phyloP scores from a whole-genome alignment of 768 basidiomycete species.

The Boletales sp. region DNA sequence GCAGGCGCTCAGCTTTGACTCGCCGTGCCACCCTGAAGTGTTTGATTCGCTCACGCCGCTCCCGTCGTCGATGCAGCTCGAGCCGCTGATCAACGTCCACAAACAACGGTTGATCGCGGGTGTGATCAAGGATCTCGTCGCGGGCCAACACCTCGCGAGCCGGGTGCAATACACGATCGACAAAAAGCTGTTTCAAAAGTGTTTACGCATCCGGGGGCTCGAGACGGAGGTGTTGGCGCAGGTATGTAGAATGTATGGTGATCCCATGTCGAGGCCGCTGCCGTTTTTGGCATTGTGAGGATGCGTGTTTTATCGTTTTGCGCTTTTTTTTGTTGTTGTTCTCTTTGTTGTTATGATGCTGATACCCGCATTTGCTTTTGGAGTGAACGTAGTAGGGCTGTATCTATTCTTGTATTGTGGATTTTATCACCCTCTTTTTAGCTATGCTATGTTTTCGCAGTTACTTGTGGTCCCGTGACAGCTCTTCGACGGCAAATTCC shows the following conservation, averaged over 20 bases:
- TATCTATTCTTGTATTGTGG: slow-evolving; percentile 25
- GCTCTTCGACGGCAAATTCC: too few species aligned
- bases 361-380: slow-evolving; percentile 19
- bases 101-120: slow-evolving; percentile 81
- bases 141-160: slow-evolving; percentile 79
- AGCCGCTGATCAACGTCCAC: slow-evolving; percentile 85
- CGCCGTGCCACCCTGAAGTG: slow-evolving; percentile 74
- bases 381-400: slow-evolving; percentile 13
- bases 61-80: slow-evolving; percentile 73
- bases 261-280: slow-evolving; percentile 13
- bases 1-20: slow-evolving; percentile 56
- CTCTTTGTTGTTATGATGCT: not conserved
- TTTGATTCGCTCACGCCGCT: slow-evolving; percentile 70
- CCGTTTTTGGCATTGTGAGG: slow-evolving; percentile 22
- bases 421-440: not conserved
- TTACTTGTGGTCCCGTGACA: too few species aligned
- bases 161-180: slow-evolving; percentile 67
- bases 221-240: slow-evolving; percentile 53
- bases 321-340: not conserved
- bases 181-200: slow-evolving; percentile 73
- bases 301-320: not conserved
- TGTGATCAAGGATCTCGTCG: slow-evolving; percentile 76
- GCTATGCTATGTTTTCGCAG: not conserved
- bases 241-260: slow-evolving; percentile 37
- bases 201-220: slow-evolving; percentile 66